These are phyloP conservation scores for Penicillium capsulatum DNA, from an alignment of 2,329 filamentous ascomycete species.

Conservation along the genomic window DNA sequence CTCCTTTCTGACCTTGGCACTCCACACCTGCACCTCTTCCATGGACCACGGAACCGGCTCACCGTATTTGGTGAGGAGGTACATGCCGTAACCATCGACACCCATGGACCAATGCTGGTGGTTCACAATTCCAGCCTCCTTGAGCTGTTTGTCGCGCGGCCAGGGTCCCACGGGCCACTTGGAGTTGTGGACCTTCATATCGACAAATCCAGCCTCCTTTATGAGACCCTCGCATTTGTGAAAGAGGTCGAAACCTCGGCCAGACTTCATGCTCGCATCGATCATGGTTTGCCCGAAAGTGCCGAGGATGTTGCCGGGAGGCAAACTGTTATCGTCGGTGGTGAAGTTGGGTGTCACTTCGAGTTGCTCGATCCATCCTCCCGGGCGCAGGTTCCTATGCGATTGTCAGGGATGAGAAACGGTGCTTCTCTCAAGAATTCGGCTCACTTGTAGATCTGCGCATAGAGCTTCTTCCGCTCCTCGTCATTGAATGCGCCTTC, in stretches of 20 bases:
- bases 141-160: slow-evolving; percentile 1
- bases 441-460: slow-evolving; percentile 1
- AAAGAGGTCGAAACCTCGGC: not conserved
- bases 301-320: not conserved
- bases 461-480: slow-evolving; percentile 1
- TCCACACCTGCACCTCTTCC: slow-evolving; percentile 1
- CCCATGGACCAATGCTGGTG: not conserved
- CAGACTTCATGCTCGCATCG: not conserved
- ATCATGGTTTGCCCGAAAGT: not conserved
- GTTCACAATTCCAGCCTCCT: slow-evolving; percentile 3
- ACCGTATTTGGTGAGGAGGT: slow-evolving; percentile 3
- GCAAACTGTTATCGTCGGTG: slow-evolving; percentile 1
- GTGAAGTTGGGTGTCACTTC: not conserved
- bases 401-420: too few species aligned
- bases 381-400: slow-evolving; percentile 1
- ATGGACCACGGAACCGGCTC: slow-evolving; percentile 3
- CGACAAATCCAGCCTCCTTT: slow-evolving; percentile 1
- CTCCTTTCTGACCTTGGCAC: not conserved
- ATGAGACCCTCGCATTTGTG: not conserved
- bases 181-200: not conserved
- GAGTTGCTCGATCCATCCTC: slow-evolving; percentile 3
- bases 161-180: slow-evolving; percentile 2
- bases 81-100: slow-evolving; percentile 3
- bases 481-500: slow-evolving; percentile 1
- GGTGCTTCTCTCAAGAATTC: too few species aligned